A percentile compares a stretch with the other conserved stretches of the same genome.
phyloP scores from a whole-genome alignment of 352 stramenopile species.

The Pythium aquatile region DNA sequence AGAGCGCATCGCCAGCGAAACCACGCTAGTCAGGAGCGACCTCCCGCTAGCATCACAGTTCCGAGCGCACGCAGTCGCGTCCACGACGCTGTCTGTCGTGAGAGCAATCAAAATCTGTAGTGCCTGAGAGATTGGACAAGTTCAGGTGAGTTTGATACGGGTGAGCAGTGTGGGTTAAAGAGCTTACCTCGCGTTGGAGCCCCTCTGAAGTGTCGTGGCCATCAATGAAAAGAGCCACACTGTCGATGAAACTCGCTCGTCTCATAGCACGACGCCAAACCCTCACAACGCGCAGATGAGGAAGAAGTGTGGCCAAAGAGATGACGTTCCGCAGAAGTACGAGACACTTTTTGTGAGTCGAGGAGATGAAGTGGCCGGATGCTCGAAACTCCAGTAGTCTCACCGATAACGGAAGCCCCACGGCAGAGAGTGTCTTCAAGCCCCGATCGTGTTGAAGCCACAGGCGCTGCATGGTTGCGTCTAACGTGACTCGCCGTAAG shows the following conservation, averaged over 20 bases:
- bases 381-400: background rate
- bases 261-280: slow-evolving; percentile 7
- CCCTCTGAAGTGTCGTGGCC: background rate
- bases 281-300: background rate
- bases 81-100: slow-evolving; percentile 4
- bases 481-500: background rate
- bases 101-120: background rate
- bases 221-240: background rate
- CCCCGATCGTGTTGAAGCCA: slow-evolving; percentile 4
- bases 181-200: slow-evolving; percentile 1
- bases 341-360: slow-evolving; percentile 7
- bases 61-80: slow-evolving; percentile 1
- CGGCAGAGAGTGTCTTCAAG: background rate
- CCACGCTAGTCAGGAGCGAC: background rate
- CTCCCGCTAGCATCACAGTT: background rate
- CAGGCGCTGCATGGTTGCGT: background rate
- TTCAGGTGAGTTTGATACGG: background rate
- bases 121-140: background rate
- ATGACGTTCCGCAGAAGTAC: slow-evolving; percentile 1
- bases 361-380: background rate
- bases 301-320: background rate
- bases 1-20: background rate
- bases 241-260: background rate
- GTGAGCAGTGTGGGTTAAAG: background rate
- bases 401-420: slow-evolving; percentile 7